Evolutionary conservation across 2,329 filamentous ascomycete species (phyloP).

Genomic region (Myriangium duriaei): DNA sequence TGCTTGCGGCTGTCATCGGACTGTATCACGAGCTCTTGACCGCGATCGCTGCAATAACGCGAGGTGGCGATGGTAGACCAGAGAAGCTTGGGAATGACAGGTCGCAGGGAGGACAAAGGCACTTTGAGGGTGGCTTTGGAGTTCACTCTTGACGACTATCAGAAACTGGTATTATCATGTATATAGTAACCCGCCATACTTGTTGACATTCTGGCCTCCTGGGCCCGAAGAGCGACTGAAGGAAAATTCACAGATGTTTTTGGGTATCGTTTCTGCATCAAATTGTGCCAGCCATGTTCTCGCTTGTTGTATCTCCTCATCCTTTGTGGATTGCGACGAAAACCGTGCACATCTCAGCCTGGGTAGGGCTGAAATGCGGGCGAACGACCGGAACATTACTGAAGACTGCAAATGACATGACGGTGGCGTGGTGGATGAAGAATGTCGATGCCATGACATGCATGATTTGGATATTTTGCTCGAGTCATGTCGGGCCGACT

Average conservation of each 20-base stretch:
- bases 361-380: too few relatives aligned
- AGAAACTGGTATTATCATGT: slow-evolving; percentile 3
- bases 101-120: slow-evolving; percentile 39
- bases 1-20: slow-evolving; percentile 52
- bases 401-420: too few relatives aligned
- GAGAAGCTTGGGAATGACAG: slow-evolving; percentile 41
- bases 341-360: too few relatives aligned
- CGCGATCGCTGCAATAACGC: slow-evolving; percentile 43
- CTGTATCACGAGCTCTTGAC: slow-evolving; percentile 46
- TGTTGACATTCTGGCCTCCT: slow-evolving; percentile 58
- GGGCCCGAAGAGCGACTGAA: slow-evolving; percentile 54
- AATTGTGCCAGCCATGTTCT: slow-evolving; percentile 42
- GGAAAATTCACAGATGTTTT: slow-evolving; percentile 43
- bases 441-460: too few relatives aligned
- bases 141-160: slow-evolving; percentile 40
- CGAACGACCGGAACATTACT: too few relatives aligned
- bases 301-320: slow-evolving; percentile 13
- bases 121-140: slow-evolving; percentile 54
- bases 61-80: slow-evolving; percentile 40
- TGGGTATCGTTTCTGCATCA: slow-evolving; percentile 42
- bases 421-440: too few relatives aligned
- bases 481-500: too few relatives aligned
- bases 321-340: too few relatives aligned
- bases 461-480: too few relatives aligned
- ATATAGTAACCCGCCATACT: too few relatives aligned